Conservation (phyloP, 2,329 filamentous ascomycete species). For the Alternaria viburni region DNA sequence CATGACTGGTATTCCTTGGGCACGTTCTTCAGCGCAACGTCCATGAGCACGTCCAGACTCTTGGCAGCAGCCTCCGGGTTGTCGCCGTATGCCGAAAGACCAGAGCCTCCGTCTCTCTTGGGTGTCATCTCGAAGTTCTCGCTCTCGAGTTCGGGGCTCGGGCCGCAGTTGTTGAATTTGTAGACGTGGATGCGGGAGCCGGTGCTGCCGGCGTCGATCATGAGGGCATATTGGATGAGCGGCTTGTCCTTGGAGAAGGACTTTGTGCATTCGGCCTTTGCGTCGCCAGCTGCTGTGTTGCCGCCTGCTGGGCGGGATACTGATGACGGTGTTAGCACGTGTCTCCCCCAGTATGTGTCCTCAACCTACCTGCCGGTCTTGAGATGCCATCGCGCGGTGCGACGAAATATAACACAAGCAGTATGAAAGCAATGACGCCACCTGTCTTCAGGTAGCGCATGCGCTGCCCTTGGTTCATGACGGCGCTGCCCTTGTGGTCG, state of each 20-base stretch:
- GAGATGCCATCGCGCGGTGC: constrained; percentile 50
- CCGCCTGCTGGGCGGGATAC: constrained; percentile 40
- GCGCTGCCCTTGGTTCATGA: constrained; percentile 68
- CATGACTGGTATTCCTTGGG: constrained; percentile 90
- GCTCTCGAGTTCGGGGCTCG: constrained; percentile 90
- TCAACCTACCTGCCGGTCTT: constrained; percentile 29
- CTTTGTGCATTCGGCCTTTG: constrained; percentile 76
- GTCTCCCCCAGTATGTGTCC: neutral
- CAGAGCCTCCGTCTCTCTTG: constrained; percentile 78
- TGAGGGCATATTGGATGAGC: constrained; percentile 94
- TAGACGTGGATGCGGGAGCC: constrained; percentile 98
- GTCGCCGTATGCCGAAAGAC: constrained; percentile 83
- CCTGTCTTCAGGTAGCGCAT: constrained; percentile 67
- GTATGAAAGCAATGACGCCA: constrained; percentile 63
- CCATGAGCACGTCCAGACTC: constrained; percentile 86
- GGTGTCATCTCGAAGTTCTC: constrained; percentile 95
- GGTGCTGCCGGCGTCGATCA: constrained; percentile 98
- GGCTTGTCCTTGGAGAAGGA: constrained; percentile 88
- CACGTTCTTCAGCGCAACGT: constrained; percentile 81
- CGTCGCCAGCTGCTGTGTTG: constrained; percentile 61
- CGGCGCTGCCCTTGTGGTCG: constrained; percentile 55
- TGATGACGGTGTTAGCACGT: constrained; percentile 4
- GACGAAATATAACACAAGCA: constrained; percentile 65
- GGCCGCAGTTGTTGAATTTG: constrained; percentile 97
- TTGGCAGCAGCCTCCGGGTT: constrained; percentile 88